Percentiles rank a stretch among this genome's conserved stretches.
Evolutionary conservation across 129 eudicot genomes (phyloP).

Genomic region (Smallanthus sonchifolius): DNA sequence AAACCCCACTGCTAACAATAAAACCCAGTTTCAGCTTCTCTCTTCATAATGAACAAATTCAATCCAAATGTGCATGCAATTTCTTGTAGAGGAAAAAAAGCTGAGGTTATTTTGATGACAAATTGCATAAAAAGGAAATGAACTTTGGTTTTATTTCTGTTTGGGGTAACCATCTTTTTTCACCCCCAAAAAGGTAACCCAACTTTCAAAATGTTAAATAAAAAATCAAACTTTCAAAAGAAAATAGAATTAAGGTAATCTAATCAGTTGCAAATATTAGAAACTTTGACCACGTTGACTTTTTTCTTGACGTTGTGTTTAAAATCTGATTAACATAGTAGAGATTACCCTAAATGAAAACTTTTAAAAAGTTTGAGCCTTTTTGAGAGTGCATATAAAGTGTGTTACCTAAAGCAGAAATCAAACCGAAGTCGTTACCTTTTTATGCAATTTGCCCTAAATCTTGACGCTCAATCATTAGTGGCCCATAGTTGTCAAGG

Average conservation of each 20-base stretch:
- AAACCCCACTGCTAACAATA: too few relatives aligned
- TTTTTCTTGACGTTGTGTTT: neutral
- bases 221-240: too few relatives aligned
- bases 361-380: neutral
- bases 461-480: neutral
- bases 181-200: neutral
- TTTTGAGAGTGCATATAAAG: neutral
- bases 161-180: neutral
- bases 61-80: conserved; percentile 5
- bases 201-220: neutral
- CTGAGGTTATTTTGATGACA: neutral
- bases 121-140: conserved; percentile 6
- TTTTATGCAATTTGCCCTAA: neutral
- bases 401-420: neutral
- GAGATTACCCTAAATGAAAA: neutral
- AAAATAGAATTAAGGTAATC: neutral
- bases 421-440: neutral
- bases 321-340: neutral
- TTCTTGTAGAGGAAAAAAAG: conserved; percentile 2
- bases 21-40: conserved; percentile 99
- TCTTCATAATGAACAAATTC: conserved; percentile 36
- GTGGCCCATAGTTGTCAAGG: too few relatives aligned
- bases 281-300: neutral
- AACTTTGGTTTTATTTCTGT: neutral
- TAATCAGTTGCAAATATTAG: neutral